Conservation (phyloP, 805 yeast genomes). For the Ascoidea asiatica region DNA sequence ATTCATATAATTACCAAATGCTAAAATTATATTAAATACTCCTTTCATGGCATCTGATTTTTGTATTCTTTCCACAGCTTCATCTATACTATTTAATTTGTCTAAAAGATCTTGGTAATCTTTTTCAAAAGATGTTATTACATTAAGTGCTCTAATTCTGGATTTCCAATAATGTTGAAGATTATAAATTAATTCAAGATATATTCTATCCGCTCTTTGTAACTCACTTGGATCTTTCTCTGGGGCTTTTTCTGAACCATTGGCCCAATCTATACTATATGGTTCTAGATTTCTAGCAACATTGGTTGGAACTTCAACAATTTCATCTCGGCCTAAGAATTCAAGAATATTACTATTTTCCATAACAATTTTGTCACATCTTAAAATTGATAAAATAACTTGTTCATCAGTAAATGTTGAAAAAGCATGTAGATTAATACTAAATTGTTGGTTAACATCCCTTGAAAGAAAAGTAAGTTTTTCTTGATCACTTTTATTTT, state of each 20-base stretch:
- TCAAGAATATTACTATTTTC: slow-evolving; percentile 67
- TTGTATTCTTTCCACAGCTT: slow-evolving; percentile 54
- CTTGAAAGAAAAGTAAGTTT: slow-evolving; percentile 64
- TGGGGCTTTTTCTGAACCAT: slow-evolving; percentile 29
- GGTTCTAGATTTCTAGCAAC: slow-evolving; percentile 66
- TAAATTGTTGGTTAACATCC: slow-evolving; percentile 88
- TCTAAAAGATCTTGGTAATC: slow-evolving; percentile 62
- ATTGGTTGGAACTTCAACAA: slow-evolving; percentile 62
- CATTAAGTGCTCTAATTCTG: slow-evolving; percentile 69
- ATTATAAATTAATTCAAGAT: slow-evolving; percentile 70
- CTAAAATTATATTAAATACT: slow-evolving; percentile 71
- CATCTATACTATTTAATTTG: slow-evolving; percentile 59
- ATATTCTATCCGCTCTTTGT: slow-evolving; percentile 79
- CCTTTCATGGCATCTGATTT: slow-evolving; percentile 54
- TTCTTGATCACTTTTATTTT: slow-evolving; percentile 31
- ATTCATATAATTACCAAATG: slow-evolving; percentile 95
- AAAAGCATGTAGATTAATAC: slow-evolving; percentile 79
- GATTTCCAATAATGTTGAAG: slow-evolving; percentile 86
- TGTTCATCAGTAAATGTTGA: slow-evolving; percentile 47
- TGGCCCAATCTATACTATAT: slow-evolving; percentile 61
- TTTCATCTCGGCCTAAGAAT: slow-evolving; percentile 63
- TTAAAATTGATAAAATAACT: slow-evolving; percentile 55
- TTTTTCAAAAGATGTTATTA: slow-evolving; percentile 57
- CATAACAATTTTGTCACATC: slow-evolving; percentile 63
- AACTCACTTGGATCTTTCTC: slow-evolving; percentile 65